Evolutionary conservation across 208 protist genomes (phyloP).

Genomic region (Wallacemonas collosoma): DNA sequence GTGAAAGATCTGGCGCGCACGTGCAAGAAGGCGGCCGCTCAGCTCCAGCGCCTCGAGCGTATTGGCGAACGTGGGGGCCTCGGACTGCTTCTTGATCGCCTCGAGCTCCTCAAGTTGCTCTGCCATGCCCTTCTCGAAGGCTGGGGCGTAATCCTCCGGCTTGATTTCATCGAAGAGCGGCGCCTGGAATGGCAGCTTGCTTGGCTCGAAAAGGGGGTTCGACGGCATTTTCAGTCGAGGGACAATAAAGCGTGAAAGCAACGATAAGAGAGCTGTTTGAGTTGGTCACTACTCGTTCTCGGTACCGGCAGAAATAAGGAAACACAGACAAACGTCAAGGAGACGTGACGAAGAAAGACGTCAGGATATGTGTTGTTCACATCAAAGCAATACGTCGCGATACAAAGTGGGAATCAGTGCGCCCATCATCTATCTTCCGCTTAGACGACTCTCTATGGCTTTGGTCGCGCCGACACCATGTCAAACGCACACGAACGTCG

Average conservation of each 20-base stretch:
- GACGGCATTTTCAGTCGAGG: neutral
- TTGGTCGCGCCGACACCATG: too few relatives aligned
- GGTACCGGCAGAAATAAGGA: neutral
- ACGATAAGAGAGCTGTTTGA: too few relatives aligned
- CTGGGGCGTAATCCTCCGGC: conserved; percentile 25
- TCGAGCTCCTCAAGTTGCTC: conserved; percentile 27
- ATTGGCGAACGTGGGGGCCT: conserved; percentile 25
- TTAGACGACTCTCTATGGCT: too few relatives aligned
- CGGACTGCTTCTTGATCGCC: conserved; percentile 19
- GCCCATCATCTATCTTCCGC: too few relatives aligned
- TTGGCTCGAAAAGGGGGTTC: conserved; percentile 21
- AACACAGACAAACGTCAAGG: neutral
- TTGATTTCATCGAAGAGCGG: conserved; percentile 29
- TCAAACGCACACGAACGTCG: too few relatives aligned
- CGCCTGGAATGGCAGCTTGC: conserved; percentile 25
- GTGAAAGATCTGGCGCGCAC: conserved; percentile 15
- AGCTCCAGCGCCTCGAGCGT: conserved; percentile 29
- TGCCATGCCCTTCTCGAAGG: conserved; percentile 22
- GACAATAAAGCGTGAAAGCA: too few relatives aligned
- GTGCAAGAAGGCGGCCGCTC: conserved; percentile 20
- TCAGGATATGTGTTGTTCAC: too few relatives aligned
- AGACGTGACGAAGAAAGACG: too few relatives aligned
- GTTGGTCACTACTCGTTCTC: neutral
- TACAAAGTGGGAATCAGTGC: too few relatives aligned
- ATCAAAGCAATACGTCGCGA: too few relatives aligned